Base-by-base conservation (phyloP, 345 rosid species). In the Odontarrhena argentea region DNA sequence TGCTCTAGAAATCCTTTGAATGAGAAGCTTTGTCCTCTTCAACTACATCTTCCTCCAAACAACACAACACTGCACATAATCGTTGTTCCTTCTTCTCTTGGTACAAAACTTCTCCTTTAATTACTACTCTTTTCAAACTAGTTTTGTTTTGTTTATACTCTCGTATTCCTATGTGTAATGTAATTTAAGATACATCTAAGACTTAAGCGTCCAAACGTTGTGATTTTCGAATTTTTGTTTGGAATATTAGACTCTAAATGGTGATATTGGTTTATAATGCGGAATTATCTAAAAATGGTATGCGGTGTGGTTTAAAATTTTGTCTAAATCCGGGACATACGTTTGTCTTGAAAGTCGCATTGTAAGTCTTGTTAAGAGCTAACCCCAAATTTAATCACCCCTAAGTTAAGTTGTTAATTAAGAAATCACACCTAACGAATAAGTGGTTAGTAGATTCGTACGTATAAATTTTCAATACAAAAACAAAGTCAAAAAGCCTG, bases 21-120 rank as follows among this genome's bases (percentile, higher is more conserved):
- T 65, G 87, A 83, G 13, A 79, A 84, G 78, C 95, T 88, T 51
- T 80, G 81, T 73, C 95, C 94, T 6, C 92, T 90, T 67, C 84
- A 84, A 12, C 78, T 93, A 70, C 94, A 88, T 67, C 96, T 93
- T 71, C 98, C 98, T 66, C 98, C 98, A 3, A 87, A 88, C 67
- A 90, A 83, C 47, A 70, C 85, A 1, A 75, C 74, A 8, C 83
- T 93, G 96, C 82, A 84, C 35, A 75, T 93, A 45, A 76, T 88
- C 44, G 68, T 93, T 30, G 80, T 88, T 77, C 91, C 85, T 65
- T 60, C 63, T 32, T 64, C 69, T 3, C 12, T 55, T 53, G 63
- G 57, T 71, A 71, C 51, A 1, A 13, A 49, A 68, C 56, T 68
- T 34, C 4, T 60, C 15, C 6, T 40, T 12, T 55, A 3, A 1